These are phyloP conservation scores for Symbiodinium pilosum DNA, from an alignment of 73 alveolate genomes.

Conservation along the genomic window DNA sequence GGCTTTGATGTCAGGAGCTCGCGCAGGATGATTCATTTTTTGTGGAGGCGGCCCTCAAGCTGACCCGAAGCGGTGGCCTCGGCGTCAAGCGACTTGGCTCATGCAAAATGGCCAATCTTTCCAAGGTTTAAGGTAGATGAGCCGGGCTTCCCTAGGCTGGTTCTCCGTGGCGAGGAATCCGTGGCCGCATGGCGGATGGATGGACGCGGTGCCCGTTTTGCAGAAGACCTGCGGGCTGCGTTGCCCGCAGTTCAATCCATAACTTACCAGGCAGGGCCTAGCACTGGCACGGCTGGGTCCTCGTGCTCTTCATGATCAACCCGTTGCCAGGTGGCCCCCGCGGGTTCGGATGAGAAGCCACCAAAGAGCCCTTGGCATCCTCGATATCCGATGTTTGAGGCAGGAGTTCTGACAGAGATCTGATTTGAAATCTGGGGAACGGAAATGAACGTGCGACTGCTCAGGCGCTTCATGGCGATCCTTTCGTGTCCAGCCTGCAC, in stretches of 20 bases:
- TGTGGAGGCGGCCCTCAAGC: not conserved
- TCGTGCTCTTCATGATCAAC: not conserved
- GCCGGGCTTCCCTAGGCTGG: not conserved
- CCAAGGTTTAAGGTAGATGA: not conserved
- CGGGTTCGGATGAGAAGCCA: conserved; percentile 9
- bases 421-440: too few species aligned
- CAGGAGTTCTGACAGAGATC: too few species aligned
- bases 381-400: conserved; percentile 2
- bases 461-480: not conserved
- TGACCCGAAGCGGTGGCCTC: not conserved
- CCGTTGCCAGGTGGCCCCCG: conserved; percentile 14
- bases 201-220: not conserved
- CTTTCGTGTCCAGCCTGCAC: not conserved
- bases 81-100: not conserved
- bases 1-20: not conserved
- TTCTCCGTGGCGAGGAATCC: not conserved
- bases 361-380: conserved; percentile 24
- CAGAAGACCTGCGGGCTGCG: not conserved
- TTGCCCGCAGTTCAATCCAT: not conserved
- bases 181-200: not conserved
- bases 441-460: too few species aligned
- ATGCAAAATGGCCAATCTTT: not conserved
- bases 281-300: not conserved
- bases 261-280: conserved; percentile 4
- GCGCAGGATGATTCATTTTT: not conserved